Evolutionary conservation across 345 rosid genomes (phyloP).

Genomic region (Lepidium didymum): DNA sequence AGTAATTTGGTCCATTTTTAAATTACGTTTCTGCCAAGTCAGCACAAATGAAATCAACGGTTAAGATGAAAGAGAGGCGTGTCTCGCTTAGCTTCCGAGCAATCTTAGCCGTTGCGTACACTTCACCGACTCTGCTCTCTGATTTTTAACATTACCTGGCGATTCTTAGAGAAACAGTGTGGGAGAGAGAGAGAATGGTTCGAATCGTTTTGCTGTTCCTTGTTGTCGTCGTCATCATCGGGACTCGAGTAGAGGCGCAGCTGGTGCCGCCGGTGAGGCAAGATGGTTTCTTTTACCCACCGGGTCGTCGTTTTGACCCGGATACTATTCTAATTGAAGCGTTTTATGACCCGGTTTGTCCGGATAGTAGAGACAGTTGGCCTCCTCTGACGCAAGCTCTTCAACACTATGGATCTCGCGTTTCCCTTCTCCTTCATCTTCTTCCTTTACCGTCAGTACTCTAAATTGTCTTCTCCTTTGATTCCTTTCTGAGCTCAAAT

Average conservation of each 20-base stretch:
- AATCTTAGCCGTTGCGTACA: slow-evolving; percentile 18
- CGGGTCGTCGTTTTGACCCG: slow-evolving; percentile 18
- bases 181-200: slow-evolving; percentile 5
- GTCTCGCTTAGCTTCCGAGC: slow-evolving; percentile 11
- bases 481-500: not conserved
- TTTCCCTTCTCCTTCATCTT: slow-evolving; percentile 23
- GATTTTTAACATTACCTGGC: not conserved
- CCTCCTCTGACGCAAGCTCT: slow-evolving; percentile 16
- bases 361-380: slow-evolving; percentile 32
- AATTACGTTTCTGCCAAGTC: not conserved
- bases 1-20: too few species aligned
- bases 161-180: not conserved
- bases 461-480: not conserved
- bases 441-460: slow-evolving; percentile 32
- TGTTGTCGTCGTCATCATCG: not conserved
- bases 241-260: slow-evolving; percentile 9
- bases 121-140: not conserved
- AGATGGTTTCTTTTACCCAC: slow-evolving; percentile 27
- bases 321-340: slow-evolving; percentile 24
- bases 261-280: slow-evolving; percentile 22
- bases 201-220: slow-evolving; percentile 2
- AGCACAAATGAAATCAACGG: slow-evolving; percentile 3
- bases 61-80: not conserved
- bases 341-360: slow-evolving; percentile 28
- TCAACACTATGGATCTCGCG: slow-evolving; percentile 25